These are phyloP conservation scores for Lepidopterella palustris DNA, from an alignment of 495 filamentous ascomycete species.

Conservation along the genomic window DNA sequence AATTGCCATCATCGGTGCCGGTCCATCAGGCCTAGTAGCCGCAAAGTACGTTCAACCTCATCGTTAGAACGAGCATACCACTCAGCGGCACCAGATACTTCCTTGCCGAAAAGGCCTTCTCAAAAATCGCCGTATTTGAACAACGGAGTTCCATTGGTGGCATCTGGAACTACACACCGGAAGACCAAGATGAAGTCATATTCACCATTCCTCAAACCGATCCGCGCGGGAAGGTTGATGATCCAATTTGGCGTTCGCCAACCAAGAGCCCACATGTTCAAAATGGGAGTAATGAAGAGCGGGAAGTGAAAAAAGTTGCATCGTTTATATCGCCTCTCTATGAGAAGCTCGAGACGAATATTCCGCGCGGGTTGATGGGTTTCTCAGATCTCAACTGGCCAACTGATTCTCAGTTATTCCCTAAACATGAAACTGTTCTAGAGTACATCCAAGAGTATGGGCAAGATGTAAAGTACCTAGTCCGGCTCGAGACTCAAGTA, in stretches of 20 bases:
- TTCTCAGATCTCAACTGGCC: constrained; percentile 68
- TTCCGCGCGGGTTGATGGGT: constrained; percentile 74
- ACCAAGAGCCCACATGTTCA: constrained; percentile 19
- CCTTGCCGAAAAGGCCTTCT: constrained; percentile 63
- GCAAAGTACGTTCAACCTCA: constrained; percentile 46
- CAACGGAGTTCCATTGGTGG: constrained; percentile 70
- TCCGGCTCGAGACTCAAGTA: constrained; percentile 55
- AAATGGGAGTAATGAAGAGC: background rate
- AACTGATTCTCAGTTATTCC: constrained; percentile 60
- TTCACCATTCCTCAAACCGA: constrained; percentile 37
- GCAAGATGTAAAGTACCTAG: constrained; percentile 49
- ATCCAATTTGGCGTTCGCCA: constrained; percentile 8
- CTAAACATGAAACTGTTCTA: constrained; percentile 57
- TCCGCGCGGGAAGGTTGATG: constrained; percentile 24
- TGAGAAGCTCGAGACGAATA: constrained; percentile 75
- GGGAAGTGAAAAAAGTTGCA: constrained; percentile 24
- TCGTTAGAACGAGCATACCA: background rate
- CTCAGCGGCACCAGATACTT: constrained; percentile 51
- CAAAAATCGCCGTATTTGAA: constrained; percentile 71
- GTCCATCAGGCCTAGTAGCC: constrained; percentile 58
- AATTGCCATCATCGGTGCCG: constrained; percentile 65
- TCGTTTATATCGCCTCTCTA: constrained; percentile 70
- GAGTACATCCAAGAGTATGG: constrained; percentile 72
- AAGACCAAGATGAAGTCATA: constrained; percentile 17
- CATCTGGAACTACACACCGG: constrained; percentile 68